A percentile compares a stretch with the other conserved stretches of the same genome.
Conservation (phyloP, 2,329 filamentous ascomycete genomes). For the Penicillium italicum region DNA sequence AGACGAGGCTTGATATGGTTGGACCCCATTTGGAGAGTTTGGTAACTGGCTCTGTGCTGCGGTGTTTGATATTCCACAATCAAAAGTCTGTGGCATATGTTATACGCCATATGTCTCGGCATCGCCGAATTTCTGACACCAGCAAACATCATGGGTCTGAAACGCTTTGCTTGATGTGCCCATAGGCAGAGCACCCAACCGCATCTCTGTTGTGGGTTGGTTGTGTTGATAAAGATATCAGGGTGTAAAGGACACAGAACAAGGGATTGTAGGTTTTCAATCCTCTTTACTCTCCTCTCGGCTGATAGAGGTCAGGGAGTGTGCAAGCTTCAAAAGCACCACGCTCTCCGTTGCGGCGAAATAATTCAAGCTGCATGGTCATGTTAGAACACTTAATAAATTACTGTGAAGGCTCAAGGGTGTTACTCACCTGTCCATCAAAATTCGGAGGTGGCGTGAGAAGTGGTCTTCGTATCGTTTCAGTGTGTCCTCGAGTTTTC, state of each 20-base stretch:
- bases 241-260: neutral
- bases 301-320: constrained; percentile 41
- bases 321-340: constrained; percentile 73
- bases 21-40: neutral
- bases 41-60: neutral
- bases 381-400: neutral
- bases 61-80: neutral
- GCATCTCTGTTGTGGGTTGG: neutral
- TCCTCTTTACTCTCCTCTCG: constrained; percentile 37
- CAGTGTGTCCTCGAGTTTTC: constrained; percentile 80
- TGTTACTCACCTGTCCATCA: constrained; percentile 67
- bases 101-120: neutral
- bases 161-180: neutral
- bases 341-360: constrained; percentile 97
- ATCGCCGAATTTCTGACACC: neutral
- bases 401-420: neutral
- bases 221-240: neutral
- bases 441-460: constrained; percentile 82
- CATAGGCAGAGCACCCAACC: neutral
- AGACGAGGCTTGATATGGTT: neutral
- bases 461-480: constrained; percentile 93
- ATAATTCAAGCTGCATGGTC: constrained; percentile 64
- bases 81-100: neutral
- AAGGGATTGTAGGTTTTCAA: neutral
- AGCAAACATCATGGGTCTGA: neutral